Conservation (phyloP, 441 rosid species). For the Gossypium lobatum region DNA sequence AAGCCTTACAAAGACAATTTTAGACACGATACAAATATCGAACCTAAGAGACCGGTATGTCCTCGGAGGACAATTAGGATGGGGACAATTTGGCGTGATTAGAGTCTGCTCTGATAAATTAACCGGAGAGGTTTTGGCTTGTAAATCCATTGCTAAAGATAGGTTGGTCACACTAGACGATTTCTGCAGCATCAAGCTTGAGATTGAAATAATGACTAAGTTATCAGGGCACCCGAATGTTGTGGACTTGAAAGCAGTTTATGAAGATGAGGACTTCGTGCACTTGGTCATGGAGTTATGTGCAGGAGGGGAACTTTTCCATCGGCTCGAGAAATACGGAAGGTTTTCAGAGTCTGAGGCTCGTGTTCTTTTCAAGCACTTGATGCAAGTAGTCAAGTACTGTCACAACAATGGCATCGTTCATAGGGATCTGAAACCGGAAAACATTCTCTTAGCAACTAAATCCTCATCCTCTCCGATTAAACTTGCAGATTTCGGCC, state of each 20-base stretch:
- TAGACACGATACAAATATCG: constrained; percentile 43
- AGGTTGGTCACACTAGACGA: constrained; percentile 53
- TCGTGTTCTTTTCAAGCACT: constrained; percentile 52
- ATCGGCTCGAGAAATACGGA: constrained; percentile 62
- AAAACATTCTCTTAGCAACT: constrained; percentile 70
- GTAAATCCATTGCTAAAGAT: constrained; percentile 74
- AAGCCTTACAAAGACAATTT: constrained; percentile 41
- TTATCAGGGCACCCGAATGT: constrained; percentile 74
- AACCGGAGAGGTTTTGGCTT: constrained; percentile 66
- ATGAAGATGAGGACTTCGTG: constrained; percentile 71
- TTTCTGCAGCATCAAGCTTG: constrained; percentile 57
- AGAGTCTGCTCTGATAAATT: constrained; percentile 62
- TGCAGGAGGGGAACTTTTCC: constrained; percentile 77
- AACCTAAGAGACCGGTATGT: constrained; percentile 53
- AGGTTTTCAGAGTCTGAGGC: constrained; percentile 61
- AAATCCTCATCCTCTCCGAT: constrained; percentile 62
- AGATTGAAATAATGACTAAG: constrained; percentile 74
- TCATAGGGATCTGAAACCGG: constrained; percentile 81
- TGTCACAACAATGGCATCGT: constrained; percentile 84
- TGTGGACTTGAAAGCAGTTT: constrained; percentile 73
- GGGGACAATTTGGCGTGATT: constrained; percentile 75
- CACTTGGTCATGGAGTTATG: constrained; percentile 83
- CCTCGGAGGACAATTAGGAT: constrained; percentile 65
- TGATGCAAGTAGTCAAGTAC: constrained; percentile 67
- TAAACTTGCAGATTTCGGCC: constrained; percentile 88